Conservation (phyloP, 2,329 filamentous ascomycete genomes). For the Pyrenochaeta sp. region DNA sequence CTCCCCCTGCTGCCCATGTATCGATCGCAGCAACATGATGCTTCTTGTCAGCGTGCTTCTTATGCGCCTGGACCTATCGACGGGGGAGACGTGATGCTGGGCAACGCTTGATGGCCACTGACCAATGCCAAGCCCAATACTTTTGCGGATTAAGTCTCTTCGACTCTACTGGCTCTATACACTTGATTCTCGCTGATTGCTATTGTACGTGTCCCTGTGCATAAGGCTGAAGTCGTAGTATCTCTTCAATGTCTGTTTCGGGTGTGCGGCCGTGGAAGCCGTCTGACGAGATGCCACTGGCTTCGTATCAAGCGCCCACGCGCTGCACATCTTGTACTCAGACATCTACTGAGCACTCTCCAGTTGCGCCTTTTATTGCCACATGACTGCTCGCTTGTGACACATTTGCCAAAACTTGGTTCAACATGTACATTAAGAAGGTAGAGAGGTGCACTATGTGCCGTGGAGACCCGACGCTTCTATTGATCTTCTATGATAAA, state of each 20-base stretch:
- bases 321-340: constrained; percentile 6
- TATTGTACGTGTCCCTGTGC: constrained; percentile 17
- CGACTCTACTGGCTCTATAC: constrained; percentile 1
- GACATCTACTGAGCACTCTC: constrained; percentile 6
- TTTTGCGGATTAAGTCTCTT: constrained; percentile 13
- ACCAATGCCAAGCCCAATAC: constrained; percentile 16
- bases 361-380: constrained; percentile 18
- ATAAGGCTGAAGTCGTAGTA: constrained; percentile 14
- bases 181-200: constrained; percentile 21
- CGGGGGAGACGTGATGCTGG: constrained; percentile 4
- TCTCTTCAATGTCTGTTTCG: constrained; percentile 12
- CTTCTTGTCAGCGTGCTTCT: constrained; percentile 1
- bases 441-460: constrained; percentile 3
- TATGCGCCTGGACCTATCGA: constrained; percentile 3
- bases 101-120: constrained; percentile 18
- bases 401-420: constrained; percentile 2
- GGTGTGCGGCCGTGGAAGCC: constrained; percentile 27
- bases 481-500: constrained; percentile 17
- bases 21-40: constrained; percentile 4
- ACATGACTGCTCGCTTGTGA: constrained; percentile 5
- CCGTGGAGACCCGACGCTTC: constrained; percentile 23
- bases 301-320: constrained; percentile 15
- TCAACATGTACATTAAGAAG: neutral
- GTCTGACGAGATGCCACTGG: constrained; percentile 26
- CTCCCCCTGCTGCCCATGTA: constrained; percentile 3